phyloP scores from a whole-genome alignment of 2,329 filamentous ascomycete genomes.

The Claviceps sorghi region DNA sequence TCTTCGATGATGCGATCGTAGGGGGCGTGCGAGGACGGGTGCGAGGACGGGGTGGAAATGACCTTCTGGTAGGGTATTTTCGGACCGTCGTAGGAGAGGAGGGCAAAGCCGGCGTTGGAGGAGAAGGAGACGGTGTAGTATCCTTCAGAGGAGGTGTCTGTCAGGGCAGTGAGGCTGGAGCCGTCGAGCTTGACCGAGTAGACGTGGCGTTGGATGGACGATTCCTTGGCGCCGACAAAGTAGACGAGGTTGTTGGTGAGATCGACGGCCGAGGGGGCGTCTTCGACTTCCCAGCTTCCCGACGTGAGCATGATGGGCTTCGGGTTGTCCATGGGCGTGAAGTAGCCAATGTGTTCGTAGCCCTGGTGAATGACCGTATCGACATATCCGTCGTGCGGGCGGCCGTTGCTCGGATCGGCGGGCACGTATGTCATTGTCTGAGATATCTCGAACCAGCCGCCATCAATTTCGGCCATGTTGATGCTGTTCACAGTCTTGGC shows the following conservation, averaged over 20 bases:
- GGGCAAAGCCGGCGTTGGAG: constrained; percentile 60
- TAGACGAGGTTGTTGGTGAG: constrained; percentile 78
- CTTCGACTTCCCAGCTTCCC: constrained; percentile 82
- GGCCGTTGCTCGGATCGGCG: constrained; percentile 61
- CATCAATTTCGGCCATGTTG: constrained; percentile 73
- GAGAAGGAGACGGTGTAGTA: constrained; percentile 83
- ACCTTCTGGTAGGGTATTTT: constrained; percentile 84
- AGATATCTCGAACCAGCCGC: constrained; percentile 93
- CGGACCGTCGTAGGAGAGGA: constrained; percentile 76
- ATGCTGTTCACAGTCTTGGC: constrained; percentile 68
- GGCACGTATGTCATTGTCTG: constrained; percentile 77
- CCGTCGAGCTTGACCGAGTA: constrained; percentile 83
- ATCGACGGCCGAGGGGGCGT: constrained; percentile 73
- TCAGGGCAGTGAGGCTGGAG: constrained; percentile 55
- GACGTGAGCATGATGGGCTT: constrained; percentile 76
- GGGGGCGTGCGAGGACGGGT: constrained; percentile 45
- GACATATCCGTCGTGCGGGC: constrained; percentile 76
- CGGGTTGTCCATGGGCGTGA: constrained; percentile 69
- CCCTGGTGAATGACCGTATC: constrained; percentile 78
- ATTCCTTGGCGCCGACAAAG: constrained; percentile 74
- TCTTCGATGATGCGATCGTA: constrained; percentile 65
- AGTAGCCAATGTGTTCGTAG: constrained; percentile 86
- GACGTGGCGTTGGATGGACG: constrained; percentile 77
- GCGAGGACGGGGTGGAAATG: constrained; percentile 62
- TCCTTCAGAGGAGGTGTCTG: constrained; percentile 56